phyloP scores from a whole-genome alignment of 139 green algal species.

The Coelastrella sp. region DNA sequence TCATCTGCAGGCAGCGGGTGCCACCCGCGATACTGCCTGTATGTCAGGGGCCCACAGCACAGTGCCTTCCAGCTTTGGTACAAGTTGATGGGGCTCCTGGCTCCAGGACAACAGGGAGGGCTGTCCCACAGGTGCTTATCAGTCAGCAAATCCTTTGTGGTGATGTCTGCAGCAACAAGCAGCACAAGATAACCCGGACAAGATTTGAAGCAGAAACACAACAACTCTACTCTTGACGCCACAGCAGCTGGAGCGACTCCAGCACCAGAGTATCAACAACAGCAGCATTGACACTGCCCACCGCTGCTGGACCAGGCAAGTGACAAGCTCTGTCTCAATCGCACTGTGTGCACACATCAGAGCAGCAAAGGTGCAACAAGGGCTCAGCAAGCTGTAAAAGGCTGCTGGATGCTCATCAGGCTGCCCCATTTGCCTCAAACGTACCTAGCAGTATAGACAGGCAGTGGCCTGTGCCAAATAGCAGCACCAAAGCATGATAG shows the following conservation, averaged over 20 bases:
- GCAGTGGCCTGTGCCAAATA: slow-evolving; percentile 66
- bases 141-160: slow-evolving; percentile 56
- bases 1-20: neutral
- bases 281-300: too few relatives aligned
- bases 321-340: too few relatives aligned
- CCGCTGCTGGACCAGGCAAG: too few relatives aligned
- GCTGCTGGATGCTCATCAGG: too few relatives aligned
- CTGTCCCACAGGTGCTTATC: slow-evolving; percentile 29
- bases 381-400: too few relatives aligned
- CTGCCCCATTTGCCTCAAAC: neutral
- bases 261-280: too few relatives aligned
- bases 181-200: neutral
- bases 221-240: too few relatives aligned
- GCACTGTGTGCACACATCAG: too few relatives aligned
- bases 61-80: neutral
- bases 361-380: too few relatives aligned
- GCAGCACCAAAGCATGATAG: slow-evolving; percentile 65
- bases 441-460: slow-evolving; percentile 57
- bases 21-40: neutral
- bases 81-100: slow-evolving; percentile 44
- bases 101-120: slow-evolving; percentile 51
- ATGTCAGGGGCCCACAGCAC: slow-evolving; percentile 31
- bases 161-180: slow-evolving; percentile 37
- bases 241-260: too few relatives aligned
- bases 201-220: too few relatives aligned